These are phyloP conservation scores for Athelia psychrophila DNA, from an alignment of 1,284 basidiomycete genomes.

Conservation along the genomic window DNA sequence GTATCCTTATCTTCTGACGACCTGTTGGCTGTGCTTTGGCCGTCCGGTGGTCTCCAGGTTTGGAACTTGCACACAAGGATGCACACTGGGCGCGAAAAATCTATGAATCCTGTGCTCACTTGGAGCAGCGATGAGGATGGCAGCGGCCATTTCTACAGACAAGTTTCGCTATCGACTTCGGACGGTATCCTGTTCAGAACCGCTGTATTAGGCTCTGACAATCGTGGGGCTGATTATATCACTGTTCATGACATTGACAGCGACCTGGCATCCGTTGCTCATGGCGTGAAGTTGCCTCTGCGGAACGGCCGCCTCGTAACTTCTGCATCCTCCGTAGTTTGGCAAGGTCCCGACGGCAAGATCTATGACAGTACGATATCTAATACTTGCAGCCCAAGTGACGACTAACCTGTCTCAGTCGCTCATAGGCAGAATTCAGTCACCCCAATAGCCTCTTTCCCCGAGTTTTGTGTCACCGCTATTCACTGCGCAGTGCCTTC, in stretches of 20 bases:
- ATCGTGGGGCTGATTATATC: conserved; percentile 14
- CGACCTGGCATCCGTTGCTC: not conserved
- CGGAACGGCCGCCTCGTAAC: conserved; percentile 43
- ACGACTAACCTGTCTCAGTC: conserved; percentile 23
- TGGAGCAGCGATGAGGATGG: not conserved
- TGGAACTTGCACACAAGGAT: conserved; percentile 70
- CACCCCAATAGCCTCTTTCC: conserved; percentile 41
- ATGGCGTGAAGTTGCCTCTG: conserved; percentile 23
- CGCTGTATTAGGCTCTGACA: conserved; percentile 18
- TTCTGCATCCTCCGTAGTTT: conserved; percentile 30
- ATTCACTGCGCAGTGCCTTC: conserved; percentile 24
- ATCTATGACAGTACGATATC: conserved; percentile 46
- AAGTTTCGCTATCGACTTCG: not conserved
- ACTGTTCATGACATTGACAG: conserved; percentile 13
- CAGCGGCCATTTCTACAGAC: not conserved
- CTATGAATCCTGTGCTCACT: conserved; percentile 55
- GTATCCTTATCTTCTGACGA: conserved; percentile 65
- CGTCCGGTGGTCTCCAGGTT: conserved; percentile 57
- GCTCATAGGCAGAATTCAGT: conserved; percentile 17
- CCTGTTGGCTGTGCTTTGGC: conserved; percentile 68
- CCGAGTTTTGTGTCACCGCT: conserved; percentile 56
- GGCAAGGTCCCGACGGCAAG: conserved; percentile 51
- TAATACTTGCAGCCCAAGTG: conserved; percentile 3
- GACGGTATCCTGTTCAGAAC: conserved; percentile 2
- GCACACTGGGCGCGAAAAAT: conserved; percentile 59